phyloP scores from a whole-genome alignment of 2,329 filamentous ascomycete genomes.

The Nigrograna mackinnonii region DNA sequence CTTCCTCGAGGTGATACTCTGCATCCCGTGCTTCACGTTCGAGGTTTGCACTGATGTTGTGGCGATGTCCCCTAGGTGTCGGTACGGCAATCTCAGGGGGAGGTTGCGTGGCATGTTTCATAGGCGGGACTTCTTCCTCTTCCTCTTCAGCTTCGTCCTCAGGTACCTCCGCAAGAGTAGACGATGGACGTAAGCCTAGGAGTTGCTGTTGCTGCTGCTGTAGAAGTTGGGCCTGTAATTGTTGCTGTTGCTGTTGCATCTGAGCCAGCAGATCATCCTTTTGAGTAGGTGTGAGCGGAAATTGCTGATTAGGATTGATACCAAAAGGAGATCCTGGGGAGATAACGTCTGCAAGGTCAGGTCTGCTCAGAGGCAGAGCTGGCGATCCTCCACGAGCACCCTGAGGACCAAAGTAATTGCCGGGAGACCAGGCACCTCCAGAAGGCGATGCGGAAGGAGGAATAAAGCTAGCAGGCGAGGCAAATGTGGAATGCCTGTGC shows the following conservation, averaged over 20 bases:
- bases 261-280: constrained; percentile 46
- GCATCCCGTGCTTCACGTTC: constrained; percentile 85
- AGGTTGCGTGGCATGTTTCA: constrained; percentile 45
- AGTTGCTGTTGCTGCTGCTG: constrained; percentile 45
- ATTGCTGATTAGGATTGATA: constrained; percentile 42
- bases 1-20: constrained; percentile 82
- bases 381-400: constrained; percentile 49
- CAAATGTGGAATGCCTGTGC: constrained; percentile 71
- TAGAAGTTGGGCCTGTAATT: constrained; percentile 58
- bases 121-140: constrained; percentile 37
- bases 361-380: constrained; percentile 38
- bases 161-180: constrained; percentile 68
- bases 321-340: constrained; percentile 66
- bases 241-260: constrained; percentile 54
- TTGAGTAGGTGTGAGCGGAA: constrained; percentile 46
- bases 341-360: constrained; percentile 39
- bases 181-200: constrained; percentile 50
- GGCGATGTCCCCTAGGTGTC: constrained; percentile 64
- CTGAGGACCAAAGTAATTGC: constrained; percentile 40
- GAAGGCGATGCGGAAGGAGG: constrained; percentile 63
- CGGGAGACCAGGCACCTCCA: constrained; percentile 44
- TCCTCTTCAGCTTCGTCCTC: constrained; percentile 71
- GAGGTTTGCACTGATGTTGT: constrained; percentile 76
- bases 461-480: constrained; percentile 69
- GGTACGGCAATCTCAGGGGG: constrained; percentile 61